A percentile compares a stretch with the other conserved stretches of the same genome.
These are phyloP conservation scores for Euphorbia schlechtendalii DNA, from an alignment of 441 rosid species.

Conservation along the genomic window DNA sequence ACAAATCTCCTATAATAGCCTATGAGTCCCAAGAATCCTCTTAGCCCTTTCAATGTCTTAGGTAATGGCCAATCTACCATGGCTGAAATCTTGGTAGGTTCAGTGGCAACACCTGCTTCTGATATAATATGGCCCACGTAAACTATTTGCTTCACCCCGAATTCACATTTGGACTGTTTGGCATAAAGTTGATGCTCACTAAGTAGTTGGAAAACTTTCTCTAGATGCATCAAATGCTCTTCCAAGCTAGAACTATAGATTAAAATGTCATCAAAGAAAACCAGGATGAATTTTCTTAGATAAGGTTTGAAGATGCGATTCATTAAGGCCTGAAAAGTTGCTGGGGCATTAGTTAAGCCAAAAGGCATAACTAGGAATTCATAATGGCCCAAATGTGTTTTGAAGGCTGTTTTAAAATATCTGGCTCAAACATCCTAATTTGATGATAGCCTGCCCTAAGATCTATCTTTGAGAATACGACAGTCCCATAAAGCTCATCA, in stretches of 20 bases:
- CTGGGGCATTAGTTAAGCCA: neutral
- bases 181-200: neutral
- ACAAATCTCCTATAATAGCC: too few species aligned
- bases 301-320: neutral
- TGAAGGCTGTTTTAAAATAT: neutral
- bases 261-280: neutral
- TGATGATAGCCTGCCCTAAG: neutral
- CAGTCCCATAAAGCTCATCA: neutral
- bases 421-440: neutral
- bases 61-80: neutral
- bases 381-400: neutral
- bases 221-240: neutral
- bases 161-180: neutral
- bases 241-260: too few species aligned
- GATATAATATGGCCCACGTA: neutral
- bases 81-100: neutral
- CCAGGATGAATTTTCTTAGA: too few species aligned
- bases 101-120: too few species aligned
- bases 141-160: neutral
- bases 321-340: neutral
- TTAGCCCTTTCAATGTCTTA: neutral
- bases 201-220: neutral
- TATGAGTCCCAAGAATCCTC: neutral
- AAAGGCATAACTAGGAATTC: neutral
- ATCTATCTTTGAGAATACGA: neutral